These are phyloP conservation scores for Pseudonitzschia multiseries DNA, from an alignment of 108 stramenopile species.

Conservation along the genomic window DNA sequence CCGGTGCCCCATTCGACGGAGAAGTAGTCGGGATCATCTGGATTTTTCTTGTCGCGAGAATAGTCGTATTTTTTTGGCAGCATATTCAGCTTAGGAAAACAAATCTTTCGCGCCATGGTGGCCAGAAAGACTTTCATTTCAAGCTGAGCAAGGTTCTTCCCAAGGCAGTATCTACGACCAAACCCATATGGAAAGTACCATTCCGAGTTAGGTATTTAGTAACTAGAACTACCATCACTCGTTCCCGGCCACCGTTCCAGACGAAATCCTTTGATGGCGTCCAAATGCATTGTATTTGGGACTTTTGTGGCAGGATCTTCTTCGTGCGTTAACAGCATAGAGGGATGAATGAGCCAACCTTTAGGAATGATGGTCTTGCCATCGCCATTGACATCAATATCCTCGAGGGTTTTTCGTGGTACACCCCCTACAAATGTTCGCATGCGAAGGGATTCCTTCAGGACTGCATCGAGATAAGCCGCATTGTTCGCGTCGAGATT, in stretches of 20 bases:
- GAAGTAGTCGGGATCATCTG: constrained; percentile 2
- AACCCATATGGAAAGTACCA: constrained; percentile 44
- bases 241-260: constrained; percentile 45
- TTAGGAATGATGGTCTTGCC: constrained; percentile 34
- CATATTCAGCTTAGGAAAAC: constrained; percentile 27
- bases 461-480: constrained; percentile 45
- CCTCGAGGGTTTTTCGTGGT: constrained; percentile 32
- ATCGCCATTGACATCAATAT: constrained; percentile 46
- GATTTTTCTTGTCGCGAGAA: constrained; percentile 3
- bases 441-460: constrained; percentile 51
- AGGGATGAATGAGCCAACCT: constrained; percentile 1
- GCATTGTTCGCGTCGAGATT: constrained; percentile 44
- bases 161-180: constrained; percentile 56
- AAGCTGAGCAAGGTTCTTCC: constrained; percentile 43
- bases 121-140: constrained; percentile 70
- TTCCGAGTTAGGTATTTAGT: constrained; percentile 33
- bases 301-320: constrained; percentile 6
- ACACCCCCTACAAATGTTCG: constrained; percentile 41
- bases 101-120: constrained; percentile 50
- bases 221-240: constrained; percentile 10
- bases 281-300: constrained; percentile 32
- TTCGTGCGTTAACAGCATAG: constrained; percentile 6
- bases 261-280: constrained; percentile 46
- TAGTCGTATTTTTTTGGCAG: constrained; percentile 1
- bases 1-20: constrained; percentile 2